Evolutionary conservation across 345 rosid species (phyloP).

Genomic region (Anastatica hierochuntica): DNA sequence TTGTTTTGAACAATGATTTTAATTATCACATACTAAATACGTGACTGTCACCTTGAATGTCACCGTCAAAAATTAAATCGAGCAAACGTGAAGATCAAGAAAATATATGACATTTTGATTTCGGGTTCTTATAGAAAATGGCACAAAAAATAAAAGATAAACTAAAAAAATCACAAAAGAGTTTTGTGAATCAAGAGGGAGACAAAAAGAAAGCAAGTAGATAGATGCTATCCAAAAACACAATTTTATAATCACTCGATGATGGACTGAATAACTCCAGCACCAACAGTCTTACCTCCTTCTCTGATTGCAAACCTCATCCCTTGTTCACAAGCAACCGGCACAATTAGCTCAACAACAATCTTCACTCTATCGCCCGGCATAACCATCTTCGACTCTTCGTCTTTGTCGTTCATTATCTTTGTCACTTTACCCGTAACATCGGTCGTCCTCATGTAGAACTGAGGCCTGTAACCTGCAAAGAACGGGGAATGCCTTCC

Average conservation of each 20-base stretch:
- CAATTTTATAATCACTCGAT: slow-evolving; percentile 31
- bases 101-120: slow-evolving; percentile 26
- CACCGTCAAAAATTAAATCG: too few species aligned
- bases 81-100: too few species aligned
- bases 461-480: slow-evolving; percentile 39
- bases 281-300: slow-evolving; percentile 96
- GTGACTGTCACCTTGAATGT: too few species aligned
- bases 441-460: slow-evolving; percentile 95
- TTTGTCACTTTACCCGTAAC: slow-evolving; percentile 74
- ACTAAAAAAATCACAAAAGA: background rate
- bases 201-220: slow-evolving; percentile 20
- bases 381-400: slow-evolving; percentile 98
- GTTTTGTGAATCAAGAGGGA: slow-evolving; percentile 10
- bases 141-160: too few species aligned
- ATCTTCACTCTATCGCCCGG: slow-evolving; percentile 92
- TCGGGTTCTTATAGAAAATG: slow-evolving; percentile 7
- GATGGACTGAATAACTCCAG: slow-evolving; percentile 85
- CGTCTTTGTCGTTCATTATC: slow-evolving; percentile 83
- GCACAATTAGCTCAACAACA: slow-evolving; percentile 81
- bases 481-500: too few species aligned
- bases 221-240: slow-evolving; percentile 4
- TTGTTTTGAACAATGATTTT: too few species aligned
- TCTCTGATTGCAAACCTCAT: slow-evolving; percentile 97
- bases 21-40: too few species aligned
- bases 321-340: slow-evolving; percentile 90